Conservation (phyloP, 2,329 filamentous ascomycete species). For the Pseudocercospora macadamiae region DNA sequence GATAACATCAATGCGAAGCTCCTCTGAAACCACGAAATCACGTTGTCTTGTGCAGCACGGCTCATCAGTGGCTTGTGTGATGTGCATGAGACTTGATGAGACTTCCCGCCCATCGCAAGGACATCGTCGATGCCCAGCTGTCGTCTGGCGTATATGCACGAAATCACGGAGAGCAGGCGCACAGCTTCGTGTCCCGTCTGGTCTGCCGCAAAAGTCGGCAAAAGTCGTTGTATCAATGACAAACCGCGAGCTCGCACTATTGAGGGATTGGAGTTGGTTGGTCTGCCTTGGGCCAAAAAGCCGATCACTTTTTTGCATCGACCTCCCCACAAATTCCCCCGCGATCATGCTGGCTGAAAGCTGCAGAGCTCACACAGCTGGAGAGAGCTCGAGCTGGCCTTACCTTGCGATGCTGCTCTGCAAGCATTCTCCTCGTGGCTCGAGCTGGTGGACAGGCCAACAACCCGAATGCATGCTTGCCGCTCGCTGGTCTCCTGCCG, state of each 20-base stretch:
- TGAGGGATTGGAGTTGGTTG: background rate
- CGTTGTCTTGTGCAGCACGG: conserved; percentile 9
- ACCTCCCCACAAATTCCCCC: conserved; percentile 9
- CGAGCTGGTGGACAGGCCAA: background rate
- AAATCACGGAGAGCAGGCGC: conserved; percentile 27
- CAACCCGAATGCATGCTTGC: conserved; percentile 6
- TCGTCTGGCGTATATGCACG: conserved; percentile 19
- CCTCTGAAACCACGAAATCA: background rate
- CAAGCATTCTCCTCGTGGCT: conserved; percentile 12
- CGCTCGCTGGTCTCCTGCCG: conserved; percentile 10
- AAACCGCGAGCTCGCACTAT: background rate
- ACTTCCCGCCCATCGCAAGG: conserved; percentile 2
- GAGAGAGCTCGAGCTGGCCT: conserved; percentile 12
- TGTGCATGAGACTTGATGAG: too few relatives aligned
- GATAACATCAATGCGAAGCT: conserved; percentile 7
- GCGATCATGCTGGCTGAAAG: conserved; percentile 11
- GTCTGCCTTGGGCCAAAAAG: background rate
- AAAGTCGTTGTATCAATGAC: conserved; percentile 4
- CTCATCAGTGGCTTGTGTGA: conserved; percentile 13
- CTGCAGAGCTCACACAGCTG: conserved; percentile 4
- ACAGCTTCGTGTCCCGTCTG: background rate
- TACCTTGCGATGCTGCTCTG: background rate
- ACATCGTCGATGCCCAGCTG: conserved; percentile 27
- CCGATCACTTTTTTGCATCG: background rate
- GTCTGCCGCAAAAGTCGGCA: background rate